Base-by-base conservation (phyloP, 2,329 filamentous ascomycete genomes). In the Aspergillus texensis region DNA sequence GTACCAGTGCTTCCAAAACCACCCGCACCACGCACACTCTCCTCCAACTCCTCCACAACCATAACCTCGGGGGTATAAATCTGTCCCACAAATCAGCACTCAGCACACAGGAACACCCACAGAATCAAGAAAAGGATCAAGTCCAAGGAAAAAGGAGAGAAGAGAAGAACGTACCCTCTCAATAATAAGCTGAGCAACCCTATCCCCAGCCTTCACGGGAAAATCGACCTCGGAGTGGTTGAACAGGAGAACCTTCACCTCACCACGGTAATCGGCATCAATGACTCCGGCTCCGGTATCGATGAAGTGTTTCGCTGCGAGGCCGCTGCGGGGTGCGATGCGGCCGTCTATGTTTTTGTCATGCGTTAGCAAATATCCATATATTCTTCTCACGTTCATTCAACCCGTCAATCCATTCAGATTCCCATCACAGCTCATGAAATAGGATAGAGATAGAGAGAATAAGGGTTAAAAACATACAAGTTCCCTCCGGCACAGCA, bases 261-360 rank as follows among this genome's bases (percentile, higher is more conserved):
- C 91, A 24, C 95, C 95, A 41, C 95, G 88, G 83, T 99, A 99
- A 80, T 99, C 95, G 39, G 94, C 94, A 79, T 99, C 95, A 72
- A 99, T 98, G 68, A 99, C 95, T 60, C 95, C 95, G 0, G 95
- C 95, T 66, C 96, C 93, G 0, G 92, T 95, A 78, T 97, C 93
- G 77, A 99, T 98, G 81, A 94, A 95, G 82, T 98, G 89, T 83
- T 99, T 99, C 65, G 89, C 85, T 2, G 94, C 94, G 41, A 97
- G 89, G 55, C 93, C 93, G n/a, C 92, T 95, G 68, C 94, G 91
- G 11, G 94, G 94, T 3, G 94, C 94, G 61, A 97, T 88, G 62
- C 94, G 90, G 69, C 94, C 94, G 77, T 98, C 92, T 94, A 41
- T 41, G 19, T 41, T 1, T 19, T 9, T n/a, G 19, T 10, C 39